Base-by-base conservation (phyloP, 768 basidiomycete species). In the Collybia nuda region DNA sequence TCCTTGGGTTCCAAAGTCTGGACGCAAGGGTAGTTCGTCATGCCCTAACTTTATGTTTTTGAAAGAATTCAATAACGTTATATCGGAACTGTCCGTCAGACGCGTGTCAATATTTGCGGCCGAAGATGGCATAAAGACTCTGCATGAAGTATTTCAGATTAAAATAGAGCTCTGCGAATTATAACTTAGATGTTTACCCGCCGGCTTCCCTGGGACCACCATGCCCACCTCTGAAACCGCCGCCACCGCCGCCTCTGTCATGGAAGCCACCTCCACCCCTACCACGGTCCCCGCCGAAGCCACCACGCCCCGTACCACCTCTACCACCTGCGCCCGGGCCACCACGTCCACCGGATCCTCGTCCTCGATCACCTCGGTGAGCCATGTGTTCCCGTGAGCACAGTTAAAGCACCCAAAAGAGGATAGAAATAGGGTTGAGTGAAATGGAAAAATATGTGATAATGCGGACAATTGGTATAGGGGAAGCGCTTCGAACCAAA, bases 1-100 rank as follows among this genome's bases (percentile, higher is more conserved):
- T 8, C 85, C 85, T 1, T 54, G 55, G 0, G 70, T 80, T 0
- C 86, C 85, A 55, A 76, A 86, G 14, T 73, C 80, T 6, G 83
- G 82, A 18, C 85, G 76, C 8, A 81, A 55, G 14, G 85, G 85
- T 37, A 91, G 64, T 12, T 78, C 72, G 36, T 67, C 64, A 6
- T 59, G 53, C 18, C 64, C 62, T 14, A 75, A 29, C 6, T 51
- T 63, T 44, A 77, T 56, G 2, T 53, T 49, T 23, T 64, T 64
- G 52, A 77, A 70, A 0, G 70, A 59, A 6, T 59, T 49, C 2
- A 84, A 61, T 23, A 84, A 65, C 2, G 64, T 64, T 8, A 78
- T 62, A 40, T 79, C 69, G 3, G 73, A 72, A 19, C 64, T 63
- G 50, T 76, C 71, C 5, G 60, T 50, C 1, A 82, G 58, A 17